These are phyloP conservation scores for Nannochloropsis oceanica DNA, from an alignment of 108 stramenopile genomes.

Conservation along the genomic window DNA sequence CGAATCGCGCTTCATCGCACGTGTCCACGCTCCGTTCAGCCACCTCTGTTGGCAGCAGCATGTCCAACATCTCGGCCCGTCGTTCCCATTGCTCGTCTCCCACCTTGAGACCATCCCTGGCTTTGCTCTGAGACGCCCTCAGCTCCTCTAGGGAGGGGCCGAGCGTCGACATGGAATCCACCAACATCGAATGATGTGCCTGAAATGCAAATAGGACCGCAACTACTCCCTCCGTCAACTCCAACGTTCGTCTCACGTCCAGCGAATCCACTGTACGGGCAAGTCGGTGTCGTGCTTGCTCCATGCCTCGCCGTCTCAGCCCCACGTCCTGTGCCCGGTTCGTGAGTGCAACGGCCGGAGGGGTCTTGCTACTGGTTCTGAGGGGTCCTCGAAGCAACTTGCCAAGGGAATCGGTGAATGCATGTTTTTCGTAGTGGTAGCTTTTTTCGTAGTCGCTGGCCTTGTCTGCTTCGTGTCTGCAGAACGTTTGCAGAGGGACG, in stretches of 20 bases:
- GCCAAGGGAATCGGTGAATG: background rate
- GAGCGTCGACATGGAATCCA: background rate
- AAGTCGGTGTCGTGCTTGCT: background rate
- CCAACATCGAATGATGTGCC: background rate
- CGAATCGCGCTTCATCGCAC: background rate
- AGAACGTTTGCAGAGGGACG: background rate
- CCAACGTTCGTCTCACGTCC: background rate
- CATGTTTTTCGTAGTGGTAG: background rate
- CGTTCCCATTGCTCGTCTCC: background rate
- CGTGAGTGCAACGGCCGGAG: background rate
- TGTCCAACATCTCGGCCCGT: background rate
- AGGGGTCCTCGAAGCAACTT: background rate
- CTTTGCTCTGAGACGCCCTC: background rate
- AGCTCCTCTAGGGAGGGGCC: background rate
- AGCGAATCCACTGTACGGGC: background rate
- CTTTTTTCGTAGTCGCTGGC: background rate
- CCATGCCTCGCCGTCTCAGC: background rate
- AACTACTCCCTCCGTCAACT: background rate
- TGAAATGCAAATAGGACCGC: background rate
- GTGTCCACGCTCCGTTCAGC: background rate
- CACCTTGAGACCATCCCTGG: background rate
- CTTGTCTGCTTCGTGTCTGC: background rate
- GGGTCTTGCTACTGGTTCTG: background rate
- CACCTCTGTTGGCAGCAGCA: background rate
- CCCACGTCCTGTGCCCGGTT: background rate